Conservation (phyloP, 495 filamentous ascomycete genomes). For the Tuber calosporum region DNA sequence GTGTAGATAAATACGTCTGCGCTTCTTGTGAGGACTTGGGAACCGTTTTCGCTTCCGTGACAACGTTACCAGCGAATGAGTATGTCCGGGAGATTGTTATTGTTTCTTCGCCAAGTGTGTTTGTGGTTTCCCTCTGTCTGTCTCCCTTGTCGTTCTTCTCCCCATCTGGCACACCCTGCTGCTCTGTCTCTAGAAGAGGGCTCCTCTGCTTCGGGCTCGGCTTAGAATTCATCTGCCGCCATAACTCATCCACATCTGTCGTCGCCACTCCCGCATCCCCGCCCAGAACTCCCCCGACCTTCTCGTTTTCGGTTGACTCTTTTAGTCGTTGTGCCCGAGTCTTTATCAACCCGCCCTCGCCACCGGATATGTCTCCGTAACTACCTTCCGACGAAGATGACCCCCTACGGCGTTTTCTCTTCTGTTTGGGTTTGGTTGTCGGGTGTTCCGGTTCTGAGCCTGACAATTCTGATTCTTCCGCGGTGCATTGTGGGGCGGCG, state of each 20-base stretch:
- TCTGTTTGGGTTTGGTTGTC: slow-evolving; percentile 24
- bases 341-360: slow-evolving; percentile 73
- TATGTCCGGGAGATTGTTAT: slow-evolving; percentile 83
- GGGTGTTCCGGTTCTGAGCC: slow-evolving; percentile 47
- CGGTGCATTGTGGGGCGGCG: slow-evolving; percentile 44
- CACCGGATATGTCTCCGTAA: slow-evolving; percentile 42
- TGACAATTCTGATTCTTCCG: slow-evolving; percentile 45
- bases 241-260: slow-evolving; percentile 81
- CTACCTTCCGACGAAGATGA: slow-evolving; percentile 13
- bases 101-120: slow-evolving; percentile 28
- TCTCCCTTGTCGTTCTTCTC: slow-evolving; percentile 12
- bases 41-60: slow-evolving; percentile 75
- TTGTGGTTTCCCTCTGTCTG: slow-evolving; percentile 15
- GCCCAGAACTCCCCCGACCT: slow-evolving; percentile 57
- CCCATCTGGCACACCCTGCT: slow-evolving; percentile 22
- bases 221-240: slow-evolving; percentile 65
- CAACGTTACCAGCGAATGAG: slow-evolving; percentile 80
- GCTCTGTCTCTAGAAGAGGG: slow-evolving; percentile 23
- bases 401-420: slow-evolving; percentile 18
- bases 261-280: slow-evolving; percentile 53
- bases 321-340: slow-evolving; percentile 51
- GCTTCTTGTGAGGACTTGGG: slow-evolving; percentile 73
- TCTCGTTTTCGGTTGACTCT: slow-evolving; percentile 28
- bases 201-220: slow-evolving; percentile 19
- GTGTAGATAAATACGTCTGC: slow-evolving; percentile 61